These are phyloP conservation scores for Metschnikowia orientalis DNA, from an alignment of 805 yeast species.

Conservation along the genomic window DNA sequence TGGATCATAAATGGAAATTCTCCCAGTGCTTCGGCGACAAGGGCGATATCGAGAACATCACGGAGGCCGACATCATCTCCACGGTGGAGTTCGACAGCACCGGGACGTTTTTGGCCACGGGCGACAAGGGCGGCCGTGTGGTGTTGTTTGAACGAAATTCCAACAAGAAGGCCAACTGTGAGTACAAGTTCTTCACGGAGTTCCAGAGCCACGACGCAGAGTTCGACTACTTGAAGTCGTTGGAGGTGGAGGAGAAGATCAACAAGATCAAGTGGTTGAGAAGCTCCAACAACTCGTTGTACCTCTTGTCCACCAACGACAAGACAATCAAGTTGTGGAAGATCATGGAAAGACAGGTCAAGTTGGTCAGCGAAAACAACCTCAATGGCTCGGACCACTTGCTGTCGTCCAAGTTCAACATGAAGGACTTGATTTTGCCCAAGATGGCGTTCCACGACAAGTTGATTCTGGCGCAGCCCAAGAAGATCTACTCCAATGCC, in stretches of 20 bases:
- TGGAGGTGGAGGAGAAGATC: slow-evolving; percentile 97
- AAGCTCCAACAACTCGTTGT: slow-evolving; percentile 85
- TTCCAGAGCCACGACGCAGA: slow-evolving; percentile 98
- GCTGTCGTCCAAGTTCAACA: slow-evolving; percentile 24
- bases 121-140: slow-evolving; percentile 97
- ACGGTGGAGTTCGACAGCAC: slow-evolving; percentile 94
- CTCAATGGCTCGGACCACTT: slow-evolving; percentile 29
- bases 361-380: slow-evolving; percentile 89
- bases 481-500: slow-evolving; percentile 86
- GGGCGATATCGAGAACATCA: slow-evolving; percentile 91
- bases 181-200: slow-evolving; percentile 92
- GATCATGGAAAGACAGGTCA: slow-evolving; percentile 84
- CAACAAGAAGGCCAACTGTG: slow-evolving; percentile 61
- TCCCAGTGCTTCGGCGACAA: slow-evolving; percentile 99
- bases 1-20: slow-evolving; percentile 64
- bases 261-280: slow-evolving; percentile 96
- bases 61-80: slow-evolving; percentile 95
- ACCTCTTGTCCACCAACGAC: slow-evolving; percentile 87
- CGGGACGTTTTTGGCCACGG: slow-evolving; percentile 95
- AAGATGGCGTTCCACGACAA: slow-evolving; percentile 90
- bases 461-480: slow-evolving; percentile 91
- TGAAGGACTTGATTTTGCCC: slow-evolving; percentile 66
- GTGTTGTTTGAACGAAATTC: slow-evolving; percentile 90
- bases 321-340: slow-evolving; percentile 99
- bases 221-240: slow-evolving; percentile 90